Conservation (phyloP, 768 basidiomycete genomes). For the Lentinula aciculospora region DNA sequence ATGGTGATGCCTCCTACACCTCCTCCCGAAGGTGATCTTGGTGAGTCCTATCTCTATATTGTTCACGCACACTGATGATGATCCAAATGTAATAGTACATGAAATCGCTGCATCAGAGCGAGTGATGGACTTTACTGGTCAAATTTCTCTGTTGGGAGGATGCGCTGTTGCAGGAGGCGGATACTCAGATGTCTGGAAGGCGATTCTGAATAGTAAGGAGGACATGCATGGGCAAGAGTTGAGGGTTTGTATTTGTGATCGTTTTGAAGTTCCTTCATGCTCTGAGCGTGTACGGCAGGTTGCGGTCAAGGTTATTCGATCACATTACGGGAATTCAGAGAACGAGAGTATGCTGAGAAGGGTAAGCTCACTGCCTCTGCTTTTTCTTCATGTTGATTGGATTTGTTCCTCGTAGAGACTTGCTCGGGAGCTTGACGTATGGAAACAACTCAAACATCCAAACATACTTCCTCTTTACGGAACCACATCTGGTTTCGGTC, state of each 20-base stretch:
- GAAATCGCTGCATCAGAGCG: neutral
- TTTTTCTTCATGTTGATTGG: neutral
- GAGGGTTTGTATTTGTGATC: slow-evolving; percentile 7
- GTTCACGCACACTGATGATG: neutral
- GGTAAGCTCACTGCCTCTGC: slow-evolving; percentile 13
- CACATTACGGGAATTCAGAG: slow-evolving; percentile 24
- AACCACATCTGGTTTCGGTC: slow-evolving; percentile 30
- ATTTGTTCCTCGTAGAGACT: slow-evolving; percentile 21
- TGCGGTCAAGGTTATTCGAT: slow-evolving; percentile 33
- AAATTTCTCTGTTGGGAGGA: slow-evolving; percentile 14
- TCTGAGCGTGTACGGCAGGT: slow-evolving; percentile 15
- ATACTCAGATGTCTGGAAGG: slow-evolving; percentile 39
- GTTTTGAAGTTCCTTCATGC: neutral
- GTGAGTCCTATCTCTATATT: neutral
- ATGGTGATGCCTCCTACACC: slow-evolving; percentile 1
- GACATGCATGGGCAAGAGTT: slow-evolving; percentile 11
- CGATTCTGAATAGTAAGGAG: slow-evolving; percentile 24
- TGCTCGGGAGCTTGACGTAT: slow-evolving; percentile 28
- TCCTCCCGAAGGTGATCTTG: slow-evolving; percentile 4
- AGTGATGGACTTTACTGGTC: slow-evolving; percentile 7
- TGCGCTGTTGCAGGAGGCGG: slow-evolving; percentile 33
- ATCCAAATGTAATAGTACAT: neutral
- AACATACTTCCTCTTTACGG: slow-evolving; percentile 31
- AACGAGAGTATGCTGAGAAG: slow-evolving; percentile 24
- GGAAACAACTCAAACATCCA: slow-evolving; percentile 33